Evolutionary conservation across 2,329 filamentous ascomycete species (phyloP), one percentile per base, ranked within the genome.

Genomic region (Cadophora gregata): DNA sequence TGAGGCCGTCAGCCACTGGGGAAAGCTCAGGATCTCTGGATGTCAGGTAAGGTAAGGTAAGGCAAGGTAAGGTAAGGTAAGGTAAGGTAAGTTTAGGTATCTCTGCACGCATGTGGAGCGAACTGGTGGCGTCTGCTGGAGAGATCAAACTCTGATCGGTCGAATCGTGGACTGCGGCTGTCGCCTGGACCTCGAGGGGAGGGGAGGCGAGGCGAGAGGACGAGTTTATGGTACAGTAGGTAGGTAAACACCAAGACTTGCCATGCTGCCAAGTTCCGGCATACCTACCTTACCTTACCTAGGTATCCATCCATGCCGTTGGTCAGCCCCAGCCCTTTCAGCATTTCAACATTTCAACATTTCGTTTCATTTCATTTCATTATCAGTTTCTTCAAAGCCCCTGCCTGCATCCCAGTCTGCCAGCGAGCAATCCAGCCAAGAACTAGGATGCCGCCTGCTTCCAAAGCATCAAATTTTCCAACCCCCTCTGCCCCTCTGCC

Each of bases 1-100:
- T 62, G 60, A 55, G 21, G 59, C 7, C 47, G 31, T n/a, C 31
- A 62, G 60, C 60, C 60, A 62, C 60, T 36, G 60, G 47, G 48
- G 60, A 36, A 50, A 61, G 42, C 12, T 45, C 56, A 59, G 24
- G 36, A 45, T 45, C 4, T 45, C 38, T 59, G 33, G 14, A 42
- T 36, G 12, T n/a, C n/a, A n/a, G n/a, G n/a, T n/a, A n/a, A n/a
- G n/a, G n/a, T n/a, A n/a, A n/a, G n/a, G n/a, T n/a, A n/a, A n/a
- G n/a, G n/a, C n/a, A n/a, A n/a, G n/a, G n/a, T n/a, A n/a, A n/a
- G n/a, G n/a, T n/a, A n/a, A n/a, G n/a, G n/a, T n/a, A n/a, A n/a
- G n/a, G n/a, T n/a, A n/a, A n/a, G n/a, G n/a, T n/a, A n/a, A n/a
- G n/a, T n/a, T n/a, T n/a, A n/a, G n/a, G n/a, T n/a, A n/a, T n/a